These are phyloP conservation scores for Oxytropis ochrocephala DNA, from an alignment of 306 rosid genomes.

Conservation along the genomic window DNA sequence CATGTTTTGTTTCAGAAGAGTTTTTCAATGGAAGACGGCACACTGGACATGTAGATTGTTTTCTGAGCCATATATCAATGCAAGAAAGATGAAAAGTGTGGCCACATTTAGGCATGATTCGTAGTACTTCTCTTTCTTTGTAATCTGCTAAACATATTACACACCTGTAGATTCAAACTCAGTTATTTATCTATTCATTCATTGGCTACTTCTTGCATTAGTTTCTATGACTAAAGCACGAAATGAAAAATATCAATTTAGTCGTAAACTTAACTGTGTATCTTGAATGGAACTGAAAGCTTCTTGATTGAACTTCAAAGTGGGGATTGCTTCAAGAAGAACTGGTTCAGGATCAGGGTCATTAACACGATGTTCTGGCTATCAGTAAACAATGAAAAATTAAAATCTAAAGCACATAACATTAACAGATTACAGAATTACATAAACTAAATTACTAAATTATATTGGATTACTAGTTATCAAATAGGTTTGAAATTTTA, in stretches of 20 bases:
- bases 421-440: neutral
- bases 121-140: conserved; percentile 75
- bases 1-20: conserved; percentile 48
- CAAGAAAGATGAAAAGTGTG: conserved; percentile 90
- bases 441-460: conserved; percentile 1
- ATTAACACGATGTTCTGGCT: conserved; percentile 71
- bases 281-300: conserved; percentile 76
- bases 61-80: conserved; percentile 86
- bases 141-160: conserved; percentile 88
- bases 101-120: conserved; percentile 94
- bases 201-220: neutral
- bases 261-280: conserved; percentile 66
- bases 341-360: conserved; percentile 68
- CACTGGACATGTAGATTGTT: conserved; percentile 88
- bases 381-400: conserved; percentile 54
- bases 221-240: neutral
- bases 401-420: conserved; percentile 28
- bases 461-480: too few relatives aligned
- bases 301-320: conserved; percentile 73
- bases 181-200: conserved; percentile 12
- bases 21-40: conserved; percentile 83
- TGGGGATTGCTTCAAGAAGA: conserved; percentile 85
- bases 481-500: too few relatives aligned
- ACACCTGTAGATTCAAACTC: conserved; percentile 52
- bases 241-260: neutral